phyloP scores from a whole-genome alignment of 441 rosid genomes.

The Flueggea neowawraea region DNA sequence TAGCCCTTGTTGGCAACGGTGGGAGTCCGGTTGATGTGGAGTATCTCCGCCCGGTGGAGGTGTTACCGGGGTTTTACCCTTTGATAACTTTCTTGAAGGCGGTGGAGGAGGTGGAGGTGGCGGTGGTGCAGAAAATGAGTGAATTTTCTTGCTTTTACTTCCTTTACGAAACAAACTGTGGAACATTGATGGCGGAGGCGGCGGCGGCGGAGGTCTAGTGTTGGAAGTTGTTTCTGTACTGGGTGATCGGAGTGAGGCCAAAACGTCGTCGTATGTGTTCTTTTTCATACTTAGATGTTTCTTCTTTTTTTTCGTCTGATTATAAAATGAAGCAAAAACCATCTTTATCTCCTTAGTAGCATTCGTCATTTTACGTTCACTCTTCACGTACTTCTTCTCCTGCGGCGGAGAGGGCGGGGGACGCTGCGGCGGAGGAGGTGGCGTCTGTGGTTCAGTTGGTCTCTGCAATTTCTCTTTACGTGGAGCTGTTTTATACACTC shows the following conservation, averaged over 20 bases:
- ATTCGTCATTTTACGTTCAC: slow-evolving; percentile 54
- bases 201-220: slow-evolving; percentile 44
- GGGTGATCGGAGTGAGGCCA: slow-evolving; percentile 23
- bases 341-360: slow-evolving; percentile 72
- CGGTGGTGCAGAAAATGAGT: slow-evolving; percentile 50
- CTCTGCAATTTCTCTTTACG: background rate
- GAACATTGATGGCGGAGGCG: slow-evolving; percentile 61
- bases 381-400: slow-evolving; percentile 15
- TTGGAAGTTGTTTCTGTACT: slow-evolving; percentile 23
- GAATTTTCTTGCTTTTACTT: slow-evolving; percentile 55
- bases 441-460: slow-evolving; percentile 5
- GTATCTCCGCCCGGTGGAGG: slow-evolving; percentile 23
- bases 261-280: slow-evolving; percentile 6
- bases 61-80: background rate
- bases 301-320: slow-evolving; percentile 56
- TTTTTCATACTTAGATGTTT: slow-evolving; percentile 31
- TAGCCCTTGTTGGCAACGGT: slow-evolving; percentile 47
- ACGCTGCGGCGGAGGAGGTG: slow-evolving; percentile 25
- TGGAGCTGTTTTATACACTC: background rate
- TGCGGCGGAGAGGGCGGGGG: slow-evolving; percentile 33
- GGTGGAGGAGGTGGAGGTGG: slow-evolving; percentile 39
- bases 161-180: slow-evolving; percentile 58
- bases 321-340: slow-evolving; percentile 54
- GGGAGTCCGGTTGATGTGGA: slow-evolving; percentile 38
- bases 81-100: background rate